Evolutionary conservation across 208 protist species (phyloP), one percentile per base, ranked within the genome.

Genomic region (Crithidia bombi): DNA sequence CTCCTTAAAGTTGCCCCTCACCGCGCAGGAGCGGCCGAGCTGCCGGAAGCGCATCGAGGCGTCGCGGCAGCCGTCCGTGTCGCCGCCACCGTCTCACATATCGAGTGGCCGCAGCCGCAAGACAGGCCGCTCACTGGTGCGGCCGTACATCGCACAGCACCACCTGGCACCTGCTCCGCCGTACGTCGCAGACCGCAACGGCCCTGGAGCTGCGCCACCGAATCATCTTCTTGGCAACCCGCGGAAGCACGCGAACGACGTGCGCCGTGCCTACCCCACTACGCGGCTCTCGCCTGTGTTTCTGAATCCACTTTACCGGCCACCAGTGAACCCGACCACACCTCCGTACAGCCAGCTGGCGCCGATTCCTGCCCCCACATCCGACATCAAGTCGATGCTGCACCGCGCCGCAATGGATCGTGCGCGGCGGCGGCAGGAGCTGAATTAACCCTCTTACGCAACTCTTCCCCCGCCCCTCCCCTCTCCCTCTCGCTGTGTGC

Each of bases 381-480:
- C 78, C 17, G 90, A 95, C 65, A 95, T 95, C 43, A 90, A 87
- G 52, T 75, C 83, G 17, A 83, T 95, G 85, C 79, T 95, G 21
- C 90, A 95, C 66, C 75, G 83, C 9, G 90, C 90, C 5, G 84
- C 86, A 0, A 59, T 84, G 46, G 90, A 95, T 21, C 78, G 90
- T 5, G 90, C 85, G 15, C 82, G 87, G 30, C 84, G 86, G 21
- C 57, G 76, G 32, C 58, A 69, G 35, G 52, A 69, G 38, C 41
- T 74, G 12, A 47, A 52, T 6, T 70, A 32, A 26, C 44, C 43
- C 47, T 5, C 47, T 47, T 52, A 17, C 62, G 19, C 65, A 26
- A 57, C 25, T n/a, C n/a, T n/a, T n/a, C n/a, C n/a, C n/a, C n/a
- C n/a, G n/a, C n/a, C n/a, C n/a, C n/a, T n/a, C n/a, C n/a, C n/a